These are phyloP conservation scores for Neovahlkampfia damariscottae DNA, from an alignment of 78 protist species.

Conservation along the genomic window DNA sequence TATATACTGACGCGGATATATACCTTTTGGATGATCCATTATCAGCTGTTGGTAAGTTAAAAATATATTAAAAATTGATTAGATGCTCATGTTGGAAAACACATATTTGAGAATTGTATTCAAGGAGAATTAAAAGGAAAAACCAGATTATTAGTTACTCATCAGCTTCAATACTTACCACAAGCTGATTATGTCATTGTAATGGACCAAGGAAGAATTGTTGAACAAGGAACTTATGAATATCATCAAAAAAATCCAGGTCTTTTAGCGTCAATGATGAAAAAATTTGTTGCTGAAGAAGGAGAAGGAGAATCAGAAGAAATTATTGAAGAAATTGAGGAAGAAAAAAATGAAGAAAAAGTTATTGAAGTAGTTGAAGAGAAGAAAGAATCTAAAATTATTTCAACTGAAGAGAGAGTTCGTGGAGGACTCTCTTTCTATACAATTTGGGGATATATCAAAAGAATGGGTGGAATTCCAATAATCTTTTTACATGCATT, in stretches of 20 bases:
- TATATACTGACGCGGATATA: constrained; percentile 39
- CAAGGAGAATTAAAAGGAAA: constrained; percentile 5
- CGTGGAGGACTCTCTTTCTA: background rate
- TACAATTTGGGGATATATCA: background rate
- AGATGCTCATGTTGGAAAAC: constrained; percentile 20
- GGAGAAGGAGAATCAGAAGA: background rate
- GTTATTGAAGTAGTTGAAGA: background rate
- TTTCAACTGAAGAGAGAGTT: constrained; percentile 1
- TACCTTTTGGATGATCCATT: constrained; percentile 24
- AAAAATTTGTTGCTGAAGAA: background rate
- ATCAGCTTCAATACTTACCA: constrained; percentile 43
- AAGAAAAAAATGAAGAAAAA: background rate
- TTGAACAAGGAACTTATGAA: background rate
- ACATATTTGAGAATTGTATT: constrained; percentile 37
- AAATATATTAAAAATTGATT: no score
- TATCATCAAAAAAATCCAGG: background rate
- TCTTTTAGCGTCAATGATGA: background rate
- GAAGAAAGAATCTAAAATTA: background rate
- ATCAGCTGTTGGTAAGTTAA: no score
- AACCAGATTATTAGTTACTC: constrained; percentile 53
- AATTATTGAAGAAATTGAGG: background rate
- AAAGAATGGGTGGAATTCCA: background rate
- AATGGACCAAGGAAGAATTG: constrained; percentile 16
- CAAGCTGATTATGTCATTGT: constrained; percentile 36
- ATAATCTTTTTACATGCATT: background rate